A percentile compares a stretch with the other conserved stretches of the same genome.
phyloP scores from a whole-genome alignment of 331 rosid genomes.

The Saraca asoca region DNA sequence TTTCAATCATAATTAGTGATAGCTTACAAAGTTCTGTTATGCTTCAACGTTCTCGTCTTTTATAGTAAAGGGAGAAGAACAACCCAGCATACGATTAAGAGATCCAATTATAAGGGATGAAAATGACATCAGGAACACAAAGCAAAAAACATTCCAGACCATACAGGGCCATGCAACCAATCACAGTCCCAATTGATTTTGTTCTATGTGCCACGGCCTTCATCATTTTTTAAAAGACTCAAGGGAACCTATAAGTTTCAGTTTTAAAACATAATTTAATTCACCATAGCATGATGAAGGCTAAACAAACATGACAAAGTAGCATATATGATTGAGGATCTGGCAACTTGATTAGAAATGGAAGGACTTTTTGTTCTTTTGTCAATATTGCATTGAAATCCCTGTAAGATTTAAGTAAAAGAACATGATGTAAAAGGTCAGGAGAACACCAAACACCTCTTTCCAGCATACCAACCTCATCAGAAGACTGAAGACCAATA shows the following conservation, averaged over 20 bases:
- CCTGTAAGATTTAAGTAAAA: conserved; percentile 5
- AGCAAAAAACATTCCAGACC: background rate
- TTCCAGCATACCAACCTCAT: conserved; percentile 66
- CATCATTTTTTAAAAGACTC: background rate
- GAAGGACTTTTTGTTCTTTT: background rate
- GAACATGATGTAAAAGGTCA: background rate
- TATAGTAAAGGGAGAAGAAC: background rate
- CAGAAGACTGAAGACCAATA: conserved; percentile 73
- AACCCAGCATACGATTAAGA: background rate
- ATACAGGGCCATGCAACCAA: conserved; percentile 14
- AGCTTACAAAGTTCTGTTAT: background rate
- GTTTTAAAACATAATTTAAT: conserved; percentile 1
- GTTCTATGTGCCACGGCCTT: conserved; percentile 4
- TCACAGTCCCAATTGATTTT: conserved; percentile 14
- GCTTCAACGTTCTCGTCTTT: background rate
- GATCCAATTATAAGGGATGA: conserved; percentile 8
- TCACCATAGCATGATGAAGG: background rate
- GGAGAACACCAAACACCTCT: conserved; percentile 9
- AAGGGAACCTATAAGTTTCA: background rate
- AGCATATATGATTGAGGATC: too few species aligned
- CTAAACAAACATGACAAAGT: too few species aligned
- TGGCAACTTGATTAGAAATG: conserved; percentile 5
- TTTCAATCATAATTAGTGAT: background rate
- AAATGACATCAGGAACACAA: background rate
- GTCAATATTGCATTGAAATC: conserved; percentile 19